Base-by-base conservation (phyloP, 768 basidiomycete genomes). In the Tubosaeta brunneosetosa region DNA sequence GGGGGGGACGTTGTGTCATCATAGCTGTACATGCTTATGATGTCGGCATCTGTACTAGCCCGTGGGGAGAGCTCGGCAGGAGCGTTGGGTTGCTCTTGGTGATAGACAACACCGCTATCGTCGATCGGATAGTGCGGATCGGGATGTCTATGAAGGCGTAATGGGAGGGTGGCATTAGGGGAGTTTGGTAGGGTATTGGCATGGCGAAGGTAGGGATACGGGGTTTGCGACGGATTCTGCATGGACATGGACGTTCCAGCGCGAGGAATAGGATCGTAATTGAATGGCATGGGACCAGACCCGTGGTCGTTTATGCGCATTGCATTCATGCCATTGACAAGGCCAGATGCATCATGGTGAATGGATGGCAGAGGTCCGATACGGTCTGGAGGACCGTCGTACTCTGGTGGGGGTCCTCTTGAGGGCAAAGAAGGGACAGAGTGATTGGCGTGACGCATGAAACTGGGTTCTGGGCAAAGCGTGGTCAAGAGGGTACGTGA, bases 191-290 rank as follows among this genome's bases (percentile, higher is more conserved):
- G 61, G 12, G 78, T 75, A 44, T 75, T 67, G 8, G 72, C 71
- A 59, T 75, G 71, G 47, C 74, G 71, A 45, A 73, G 74, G 49
- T 63, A 73, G 44, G 60, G 66, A 46, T 66, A 68, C 45, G 61
- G 61, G 55, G 60, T 65, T 51, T 63, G 58, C 19, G 61, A 48
- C 37, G 65, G 60, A 51, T 68, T 64, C 46, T 73, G 75, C 59
- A 72, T 66, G 14, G 83, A 81, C 76, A 83, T 77, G 31, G 84
- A 80, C 17, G 83, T 84, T 16, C 77, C 77, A 5, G 77, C 74
- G 27, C 83, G 77, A 51, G 76, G 74, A 13, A 83, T 66, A 42
- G 79, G 77, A 55, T 85, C 83, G 33, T 61, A 44, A 33, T 55
- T 45, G 53, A 52, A 63, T 34, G 63, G 60, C 62, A 62, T 60